phyloP scores from a whole-genome alignment of 2,329 filamentous ascomycete species.

The Epichloe hybrida region DNA sequence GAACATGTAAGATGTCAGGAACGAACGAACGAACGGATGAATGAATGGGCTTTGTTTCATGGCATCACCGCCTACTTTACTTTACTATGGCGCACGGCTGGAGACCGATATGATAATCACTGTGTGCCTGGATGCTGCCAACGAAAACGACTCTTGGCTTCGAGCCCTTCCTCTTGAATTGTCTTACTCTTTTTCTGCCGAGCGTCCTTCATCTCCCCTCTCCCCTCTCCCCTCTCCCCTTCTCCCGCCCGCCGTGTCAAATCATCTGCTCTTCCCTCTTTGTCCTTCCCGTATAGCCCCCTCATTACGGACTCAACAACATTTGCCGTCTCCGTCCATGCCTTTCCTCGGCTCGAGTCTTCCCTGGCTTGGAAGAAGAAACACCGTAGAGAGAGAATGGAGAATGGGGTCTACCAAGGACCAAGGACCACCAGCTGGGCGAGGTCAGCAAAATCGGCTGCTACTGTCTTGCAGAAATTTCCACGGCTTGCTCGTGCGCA shows the following conservation, averaged over 20 bases:
- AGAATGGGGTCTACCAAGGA: background rate
- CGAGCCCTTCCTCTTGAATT: background rate
- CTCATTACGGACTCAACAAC: background rate
- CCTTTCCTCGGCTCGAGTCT: background rate
- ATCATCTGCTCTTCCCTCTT: too few relatives aligned
- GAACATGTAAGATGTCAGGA: too few relatives aligned
- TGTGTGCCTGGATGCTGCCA: constrained; percentile 1
- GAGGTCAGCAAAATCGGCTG: background rate
- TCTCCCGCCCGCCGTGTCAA: too few relatives aligned
- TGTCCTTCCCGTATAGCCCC: background rate
- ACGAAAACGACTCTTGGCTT: background rate
- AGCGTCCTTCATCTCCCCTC: background rate
- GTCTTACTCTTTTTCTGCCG: background rate
- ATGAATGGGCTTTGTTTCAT: too few relatives aligned
- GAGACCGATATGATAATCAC: too few relatives aligned
- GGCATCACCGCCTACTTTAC: too few relatives aligned
- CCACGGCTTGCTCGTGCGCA: too few relatives aligned
- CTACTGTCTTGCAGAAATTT: background rate
- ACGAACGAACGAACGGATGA: too few relatives aligned
- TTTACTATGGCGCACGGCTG: too few relatives aligned
- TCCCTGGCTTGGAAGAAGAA: too few relatives aligned
- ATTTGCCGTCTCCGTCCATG: background rate
- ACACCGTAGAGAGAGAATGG: background rate
- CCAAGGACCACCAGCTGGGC: background rate
- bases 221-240: background rate